These are phyloP conservation scores for Fusarium euwallaceae DNA, from an alignment of 2,329 filamentous ascomycete genomes.

Conservation along the genomic window DNA sequence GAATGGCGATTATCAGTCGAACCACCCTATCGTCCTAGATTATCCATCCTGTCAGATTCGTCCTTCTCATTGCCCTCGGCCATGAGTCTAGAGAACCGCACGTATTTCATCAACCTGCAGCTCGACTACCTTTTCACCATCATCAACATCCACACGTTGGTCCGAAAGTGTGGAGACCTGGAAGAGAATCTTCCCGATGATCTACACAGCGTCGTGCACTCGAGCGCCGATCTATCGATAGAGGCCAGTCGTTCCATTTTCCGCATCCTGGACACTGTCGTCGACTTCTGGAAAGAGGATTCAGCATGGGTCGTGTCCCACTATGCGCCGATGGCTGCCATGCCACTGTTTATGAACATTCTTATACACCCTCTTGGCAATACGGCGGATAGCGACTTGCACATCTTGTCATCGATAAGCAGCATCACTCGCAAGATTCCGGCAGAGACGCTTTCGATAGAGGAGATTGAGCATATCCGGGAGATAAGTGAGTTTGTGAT, in stretches of 20 bases:
- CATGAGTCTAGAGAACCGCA: slow-evolving; percentile 21
- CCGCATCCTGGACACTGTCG: slow-evolving; percentile 29
- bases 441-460: slow-evolving; percentile 28
- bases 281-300: slow-evolving; percentile 37
- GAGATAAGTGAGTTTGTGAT: slow-evolving; percentile 39
- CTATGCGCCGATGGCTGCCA: slow-evolving; percentile 36
- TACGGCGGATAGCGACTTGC: slow-evolving; percentile 29
- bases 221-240: slow-evolving; percentile 35
- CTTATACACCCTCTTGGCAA: slow-evolving; percentile 34
- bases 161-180: slow-evolving; percentile 33
- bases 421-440: slow-evolving; percentile 34
- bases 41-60: slow-evolving; percentile 25
- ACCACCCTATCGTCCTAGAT: slow-evolving; percentile 26
- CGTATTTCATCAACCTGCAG: slow-evolving; percentile 29
- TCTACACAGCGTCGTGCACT: slow-evolving; percentile 32
- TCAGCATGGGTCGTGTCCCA: slow-evolving; percentile 33
- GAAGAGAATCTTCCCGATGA: slow-evolving; percentile 35
- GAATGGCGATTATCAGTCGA: slow-evolving; percentile 48
- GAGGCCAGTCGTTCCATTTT: slow-evolving; percentile 36
- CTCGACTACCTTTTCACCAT: slow-evolving; percentile 38
- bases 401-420: slow-evolving; percentile 35
- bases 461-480: slow-evolving; percentile 38
- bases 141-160: slow-evolving; percentile 35
- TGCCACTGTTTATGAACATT: slow-evolving; percentile 38
- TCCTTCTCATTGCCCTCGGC: slow-evolving; percentile 12